Evolutionary conservation across 306 rosid species (phyloP).

Genomic region (Dalbergia cochinchinensis): DNA sequence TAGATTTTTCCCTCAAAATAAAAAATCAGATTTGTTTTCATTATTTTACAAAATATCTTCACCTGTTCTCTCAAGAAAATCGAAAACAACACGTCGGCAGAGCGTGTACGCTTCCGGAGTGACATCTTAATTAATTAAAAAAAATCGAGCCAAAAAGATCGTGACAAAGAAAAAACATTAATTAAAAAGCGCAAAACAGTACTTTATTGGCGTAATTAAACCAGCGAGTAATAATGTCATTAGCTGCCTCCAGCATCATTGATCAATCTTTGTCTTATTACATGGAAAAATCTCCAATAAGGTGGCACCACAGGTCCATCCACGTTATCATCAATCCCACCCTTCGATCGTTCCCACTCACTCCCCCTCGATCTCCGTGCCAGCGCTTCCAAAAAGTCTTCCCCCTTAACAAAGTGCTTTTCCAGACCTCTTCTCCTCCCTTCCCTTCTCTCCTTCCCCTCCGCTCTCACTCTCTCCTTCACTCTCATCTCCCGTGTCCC

Average conservation of each 20-base stretch:
- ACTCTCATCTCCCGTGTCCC: neutral
- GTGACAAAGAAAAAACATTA: neutral
- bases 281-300: slow-evolving; percentile 43
- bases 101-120: slow-evolving; percentile 22
- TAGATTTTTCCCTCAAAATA: slow-evolving; percentile 24
- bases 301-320: slow-evolving; percentile 40
- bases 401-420: slow-evolving; percentile 40
- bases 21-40: neutral
- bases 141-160: neutral
- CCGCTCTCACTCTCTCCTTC: neutral
- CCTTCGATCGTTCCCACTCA: slow-evolving; percentile 43
- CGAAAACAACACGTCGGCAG: slow-evolving; percentile 45
- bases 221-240: slow-evolving; percentile 21
- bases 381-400: slow-evolving; percentile 34
- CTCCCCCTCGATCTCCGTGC: slow-evolving; percentile 33
- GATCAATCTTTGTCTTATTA: slow-evolving; percentile 50
- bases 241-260: slow-evolving; percentile 48
- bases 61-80: neutral
- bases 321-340: slow-evolving; percentile 60
- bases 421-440: slow-evolving; percentile 23
- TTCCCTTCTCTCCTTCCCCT: neutral
- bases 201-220: neutral
- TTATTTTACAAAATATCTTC: slow-evolving; percentile 35
- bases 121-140: neutral
- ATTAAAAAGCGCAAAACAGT: neutral